A percentile compares a stretch with the other conserved stretches of the same genome.
Evolutionary conservation across 2,329 filamentous ascomycete species (phyloP).

Genomic region (Colletotrichum costaricense): DNA sequence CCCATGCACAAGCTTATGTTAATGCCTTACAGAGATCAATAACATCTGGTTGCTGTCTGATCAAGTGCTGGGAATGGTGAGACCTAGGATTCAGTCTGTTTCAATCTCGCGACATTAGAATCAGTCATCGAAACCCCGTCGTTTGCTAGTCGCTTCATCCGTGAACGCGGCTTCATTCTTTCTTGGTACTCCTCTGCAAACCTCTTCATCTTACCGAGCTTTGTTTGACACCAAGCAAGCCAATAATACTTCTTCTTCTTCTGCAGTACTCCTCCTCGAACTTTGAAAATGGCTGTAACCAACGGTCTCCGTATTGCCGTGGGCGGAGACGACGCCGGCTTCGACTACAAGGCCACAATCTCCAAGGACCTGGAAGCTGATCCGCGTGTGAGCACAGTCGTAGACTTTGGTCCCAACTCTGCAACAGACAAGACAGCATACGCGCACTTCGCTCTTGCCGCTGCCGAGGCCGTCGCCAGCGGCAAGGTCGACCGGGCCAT

Average conservation of each 20-base stretch:
- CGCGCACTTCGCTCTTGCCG: constrained; percentile 80
- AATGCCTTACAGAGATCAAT: background rate
- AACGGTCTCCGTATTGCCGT: constrained; percentile 31
- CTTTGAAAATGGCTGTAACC: background rate
- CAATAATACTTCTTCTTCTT: background rate
- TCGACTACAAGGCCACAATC: constrained; percentile 82
- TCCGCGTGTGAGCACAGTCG: constrained; percentile 73
- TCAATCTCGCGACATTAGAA: too few relatives aligned
- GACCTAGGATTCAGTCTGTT: too few relatives aligned
- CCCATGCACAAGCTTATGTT: constrained; percentile 1
- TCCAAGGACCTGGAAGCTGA: constrained; percentile 77
- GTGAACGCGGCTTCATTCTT: too few relatives aligned
- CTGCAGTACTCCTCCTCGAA: background rate
- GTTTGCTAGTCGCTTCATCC: too few relatives aligned
- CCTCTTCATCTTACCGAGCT: too few relatives aligned
- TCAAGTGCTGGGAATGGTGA: background rate
- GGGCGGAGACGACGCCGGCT: constrained; percentile 70
- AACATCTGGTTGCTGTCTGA: background rate
- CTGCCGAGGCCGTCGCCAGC: constrained; percentile 70
- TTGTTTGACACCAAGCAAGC: background rate
- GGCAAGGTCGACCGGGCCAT: constrained; percentile 81
- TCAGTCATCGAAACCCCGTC: too few relatives aligned
- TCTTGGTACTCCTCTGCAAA: too few relatives aligned
- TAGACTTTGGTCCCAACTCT: constrained; percentile 78
- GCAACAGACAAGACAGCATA: constrained; percentile 82